Percentiles rank a stretch among this genome's conserved stretches.
Evolutionary conservation across 805 yeast species (phyloP).

Genomic region (Yarrowia sp.): DNA sequence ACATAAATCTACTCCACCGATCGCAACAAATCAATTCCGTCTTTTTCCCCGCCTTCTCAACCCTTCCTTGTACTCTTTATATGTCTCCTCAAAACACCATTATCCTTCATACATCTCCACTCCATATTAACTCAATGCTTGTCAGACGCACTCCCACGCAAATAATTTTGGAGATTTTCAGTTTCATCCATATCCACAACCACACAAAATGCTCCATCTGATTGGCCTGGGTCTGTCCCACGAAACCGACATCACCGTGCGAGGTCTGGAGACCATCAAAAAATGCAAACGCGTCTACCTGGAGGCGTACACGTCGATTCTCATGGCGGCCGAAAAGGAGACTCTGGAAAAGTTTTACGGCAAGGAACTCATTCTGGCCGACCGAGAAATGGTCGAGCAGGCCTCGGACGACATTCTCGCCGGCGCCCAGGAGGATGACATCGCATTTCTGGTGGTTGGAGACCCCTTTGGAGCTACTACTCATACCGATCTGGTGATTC

Average conservation of each 20-base stretch:
- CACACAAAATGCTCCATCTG: slow-evolving; percentile 67
- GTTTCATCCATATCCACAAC: background rate
- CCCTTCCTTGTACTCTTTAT: no score
- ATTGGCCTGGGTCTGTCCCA: slow-evolving; percentile 90
- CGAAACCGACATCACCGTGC: slow-evolving; percentile 85
- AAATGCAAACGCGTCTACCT: slow-evolving; percentile 86
- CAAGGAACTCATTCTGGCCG: slow-evolving; percentile 79
- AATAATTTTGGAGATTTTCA: slow-evolving; percentile 1
- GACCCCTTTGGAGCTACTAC: slow-evolving; percentile 98
- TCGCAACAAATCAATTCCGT: no score
- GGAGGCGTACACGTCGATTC: slow-evolving; percentile 91
- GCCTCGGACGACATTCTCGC: slow-evolving; percentile 80
- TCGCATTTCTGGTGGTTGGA: slow-evolving; percentile 94
- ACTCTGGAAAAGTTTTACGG: slow-evolving; percentile 82
- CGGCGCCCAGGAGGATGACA: slow-evolving; percentile 73
- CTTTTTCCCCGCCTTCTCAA: no score
- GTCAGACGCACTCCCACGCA: slow-evolving; percentile 5
- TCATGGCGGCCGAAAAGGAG: slow-evolving; percentile 84
- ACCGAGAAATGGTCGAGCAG: slow-evolving; percentile 88
- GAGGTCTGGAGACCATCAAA: slow-evolving; percentile 83
- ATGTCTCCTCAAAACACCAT: no score
- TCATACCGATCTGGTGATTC: slow-evolving; percentile 86
- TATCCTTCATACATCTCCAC: background rate
- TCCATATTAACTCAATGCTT: background rate
- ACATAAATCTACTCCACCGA: no score